phyloP scores from a whole-genome alignment of 257 asterid species.

The Solanum peruvianum region DNA sequence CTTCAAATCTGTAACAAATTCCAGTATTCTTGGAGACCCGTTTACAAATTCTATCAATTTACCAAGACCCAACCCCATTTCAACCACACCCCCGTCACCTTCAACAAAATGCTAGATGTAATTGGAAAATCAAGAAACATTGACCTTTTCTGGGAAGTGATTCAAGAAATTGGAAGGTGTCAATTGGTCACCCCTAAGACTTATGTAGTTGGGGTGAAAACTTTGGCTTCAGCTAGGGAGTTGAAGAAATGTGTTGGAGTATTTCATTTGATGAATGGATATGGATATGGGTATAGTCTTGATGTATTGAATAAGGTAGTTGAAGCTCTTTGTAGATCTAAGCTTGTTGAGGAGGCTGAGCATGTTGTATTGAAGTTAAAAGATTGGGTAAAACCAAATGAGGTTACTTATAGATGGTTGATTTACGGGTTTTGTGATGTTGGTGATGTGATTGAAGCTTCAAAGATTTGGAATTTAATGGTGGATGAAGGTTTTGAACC shows the following conservation, averaged over 20 bases:
- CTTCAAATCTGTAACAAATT: constrained; percentile 80
- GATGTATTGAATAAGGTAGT: constrained; percentile 45
- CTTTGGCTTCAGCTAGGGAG: constrained; percentile 44
- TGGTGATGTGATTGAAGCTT: constrained; percentile 75
- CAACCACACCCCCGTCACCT: constrained; percentile 59
- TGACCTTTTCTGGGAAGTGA: constrained; percentile 70
- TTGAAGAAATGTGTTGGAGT: constrained; percentile 71
- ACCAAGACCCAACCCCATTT: constrained; percentile 38
- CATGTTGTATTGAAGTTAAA: constrained; percentile 54
- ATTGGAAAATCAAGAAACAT: constrained; percentile 79
- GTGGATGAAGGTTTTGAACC: constrained; percentile 64
- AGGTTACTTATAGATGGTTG: constrained; percentile 65
- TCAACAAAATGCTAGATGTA: constrained; percentile 61
- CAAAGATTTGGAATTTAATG: constrained; percentile 81
- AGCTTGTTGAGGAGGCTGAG: constrained; percentile 69
- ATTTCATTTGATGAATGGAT: constrained; percentile 65
- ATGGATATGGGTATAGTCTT: constrained; percentile 51
- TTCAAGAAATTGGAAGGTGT: constrained; percentile 46
- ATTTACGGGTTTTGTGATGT: constrained; percentile 73
- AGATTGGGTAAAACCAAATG: constrained; percentile 41
- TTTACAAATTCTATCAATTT: constrained; percentile 60
- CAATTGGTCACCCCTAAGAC: constrained; percentile 57
- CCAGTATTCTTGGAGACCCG: constrained; percentile 78
- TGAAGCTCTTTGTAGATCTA: constrained; percentile 44
- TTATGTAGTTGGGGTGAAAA: constrained; percentile 41